Evolutionary conservation across 108 stramenopile genomes (phyloP).

Genomic region (Stephanodiscus minutulus): DNA sequence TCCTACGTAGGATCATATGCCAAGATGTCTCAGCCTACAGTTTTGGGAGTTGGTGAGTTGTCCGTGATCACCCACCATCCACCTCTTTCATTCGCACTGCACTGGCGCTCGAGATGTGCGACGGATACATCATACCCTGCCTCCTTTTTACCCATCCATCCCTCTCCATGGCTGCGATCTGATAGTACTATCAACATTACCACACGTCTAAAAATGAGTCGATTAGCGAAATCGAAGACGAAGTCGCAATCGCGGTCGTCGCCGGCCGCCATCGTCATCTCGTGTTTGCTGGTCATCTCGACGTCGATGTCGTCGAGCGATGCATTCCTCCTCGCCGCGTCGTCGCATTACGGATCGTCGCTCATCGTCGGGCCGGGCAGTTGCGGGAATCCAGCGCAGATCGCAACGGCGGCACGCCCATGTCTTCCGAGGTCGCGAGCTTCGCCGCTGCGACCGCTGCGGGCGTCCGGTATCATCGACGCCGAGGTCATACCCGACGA

Average conservation of each 20-base stretch:
- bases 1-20: no score
- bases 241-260: not conserved
- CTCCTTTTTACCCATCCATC: no score
- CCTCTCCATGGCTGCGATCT: no score
- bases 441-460: not conserved
- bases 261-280: not conserved
- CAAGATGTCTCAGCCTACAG: no score
- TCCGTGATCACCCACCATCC: no score
- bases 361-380: not conserved
- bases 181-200: not conserved
- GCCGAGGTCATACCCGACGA: slow-evolving; percentile 34
- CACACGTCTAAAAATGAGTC: not conserved
- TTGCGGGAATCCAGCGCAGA: not conserved
- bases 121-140: no score
- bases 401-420: not conserved
- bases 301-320: not conserved
- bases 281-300: no score
- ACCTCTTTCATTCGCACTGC: no score
- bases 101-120: no score
- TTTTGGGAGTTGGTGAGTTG: no score
- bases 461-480: slow-evolving; percentile 34
- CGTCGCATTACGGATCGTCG: not conserved
- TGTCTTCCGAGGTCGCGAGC: no score
- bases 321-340: not conserved
- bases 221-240: not conserved